phyloP scores from a whole-genome alignment of 2,329 filamentous ascomycete species.

The Trichophyton rubrum region DNA sequence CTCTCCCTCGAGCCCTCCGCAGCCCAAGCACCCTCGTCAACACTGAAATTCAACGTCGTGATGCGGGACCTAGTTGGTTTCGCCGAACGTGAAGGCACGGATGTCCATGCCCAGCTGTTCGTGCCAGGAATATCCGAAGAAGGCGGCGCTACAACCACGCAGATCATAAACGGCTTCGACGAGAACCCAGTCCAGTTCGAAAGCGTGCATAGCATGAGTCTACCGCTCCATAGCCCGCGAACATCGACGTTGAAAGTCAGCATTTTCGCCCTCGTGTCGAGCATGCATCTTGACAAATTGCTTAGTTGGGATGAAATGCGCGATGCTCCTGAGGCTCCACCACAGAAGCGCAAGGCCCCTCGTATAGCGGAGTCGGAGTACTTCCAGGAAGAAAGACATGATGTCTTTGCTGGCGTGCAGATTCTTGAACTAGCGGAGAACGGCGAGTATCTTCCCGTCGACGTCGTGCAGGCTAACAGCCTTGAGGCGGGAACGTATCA shows the following conservation, averaged over 20 bases:
- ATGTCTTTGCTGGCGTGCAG: conserved; percentile 77
- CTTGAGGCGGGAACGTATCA: conserved; percentile 86
- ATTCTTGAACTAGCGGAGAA: conserved; percentile 84
- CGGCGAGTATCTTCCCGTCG: conserved; percentile 81
- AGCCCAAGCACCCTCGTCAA: conserved; percentile 80
- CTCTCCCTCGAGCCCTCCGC: conserved; percentile 87
- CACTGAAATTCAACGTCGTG: conserved; percentile 94
- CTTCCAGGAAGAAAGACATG: conserved; percentile 84
- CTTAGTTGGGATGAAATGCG: conserved; percentile 99
- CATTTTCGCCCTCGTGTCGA: conserved; percentile 79
- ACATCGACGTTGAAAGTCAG: conserved; percentile 70
- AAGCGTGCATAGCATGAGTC: conserved; percentile 95
- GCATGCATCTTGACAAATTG: conserved; percentile 92
- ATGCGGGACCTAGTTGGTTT: conserved; percentile 96
- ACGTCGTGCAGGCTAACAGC: conserved; percentile 75
- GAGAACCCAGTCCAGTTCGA: conserved; percentile 88
- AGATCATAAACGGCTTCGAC: conserved; percentile 88
- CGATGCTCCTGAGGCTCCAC: conserved; percentile 49
- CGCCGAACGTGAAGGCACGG: conserved; percentile 84
- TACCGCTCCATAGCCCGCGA: conserved; percentile 64
- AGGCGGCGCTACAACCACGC: conserved; percentile 78
- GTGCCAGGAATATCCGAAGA: conserved; percentile 72
- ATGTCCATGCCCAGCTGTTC: conserved; percentile 95
- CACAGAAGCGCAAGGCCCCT: conserved; percentile 48
- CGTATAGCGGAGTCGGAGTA: conserved; percentile 86